Evolutionary conservation across 805 yeast species (phyloP), one percentile per base, ranked within the genome.

Genomic region (Osmozyma mogii): DNA sequence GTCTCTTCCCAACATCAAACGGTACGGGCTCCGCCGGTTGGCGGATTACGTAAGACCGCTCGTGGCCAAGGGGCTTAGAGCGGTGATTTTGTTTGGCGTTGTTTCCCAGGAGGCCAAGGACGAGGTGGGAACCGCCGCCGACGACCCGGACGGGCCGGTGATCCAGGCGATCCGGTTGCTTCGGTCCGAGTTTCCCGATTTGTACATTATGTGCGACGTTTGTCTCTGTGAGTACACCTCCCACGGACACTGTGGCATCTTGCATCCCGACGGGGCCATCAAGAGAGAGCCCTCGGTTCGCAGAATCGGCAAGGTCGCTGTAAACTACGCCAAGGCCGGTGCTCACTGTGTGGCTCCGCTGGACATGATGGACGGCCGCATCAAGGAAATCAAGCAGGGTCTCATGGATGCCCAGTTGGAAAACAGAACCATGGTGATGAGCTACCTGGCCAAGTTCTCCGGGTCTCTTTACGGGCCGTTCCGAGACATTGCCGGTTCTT

Each of bases 161-260:
- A 88, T 92, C 41, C 68, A 56, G 37, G 82, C 89, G 13, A 78
- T 83, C 45, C 79, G 76, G 49, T 65, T 72, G 2, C 66, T 92
- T 32, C 69, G 69, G 36, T 39, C 56, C 25, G 58, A 70, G 10
- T 88, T 83, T 61, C 97, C 98, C 4, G 80, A 74, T 16, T 68
- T 92, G 35, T 89, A 78, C 54, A 74, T 92, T 40, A 75, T 87
- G 71, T 83, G 95, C 50, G 98, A 92, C 51, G 96, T 89, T 15
- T 92, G 98, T 57, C 62, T 92, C 30, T 92, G 98, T 64, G 98
- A 92, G 58, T 92, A 85, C 57, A 92, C 98, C 6, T 71, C 79
- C 32, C 97, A 92, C 49, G 98, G 98, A n/a, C 98, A 92, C 55
- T 92, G 98, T 61, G 98, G 98, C 23, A 68, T 87, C 10, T 66